phyloP scores from a whole-genome alignment of 768 basidiomycete genomes.

The Sarcodon aspratus region DNA sequence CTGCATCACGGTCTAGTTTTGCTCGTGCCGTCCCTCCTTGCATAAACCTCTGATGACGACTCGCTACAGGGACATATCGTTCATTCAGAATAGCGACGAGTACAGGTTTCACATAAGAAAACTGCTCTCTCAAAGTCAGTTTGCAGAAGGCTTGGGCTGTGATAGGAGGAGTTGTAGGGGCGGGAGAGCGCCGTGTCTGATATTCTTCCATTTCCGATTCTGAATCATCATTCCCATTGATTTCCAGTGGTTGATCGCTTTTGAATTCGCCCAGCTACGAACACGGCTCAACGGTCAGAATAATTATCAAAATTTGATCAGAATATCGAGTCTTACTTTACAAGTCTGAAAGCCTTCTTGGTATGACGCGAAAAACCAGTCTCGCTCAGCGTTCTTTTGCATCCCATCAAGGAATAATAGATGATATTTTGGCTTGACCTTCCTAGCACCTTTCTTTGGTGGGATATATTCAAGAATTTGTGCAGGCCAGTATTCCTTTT shows the following conservation, averaged over 20 bases:
- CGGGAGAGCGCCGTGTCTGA: slow-evolving; percentile 24
- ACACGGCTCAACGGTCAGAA: neutral
- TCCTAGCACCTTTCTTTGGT: slow-evolving; percentile 20
- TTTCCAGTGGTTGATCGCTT: slow-evolving; percentile 28
- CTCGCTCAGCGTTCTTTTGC: slow-evolving; percentile 27
- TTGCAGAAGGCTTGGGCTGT: slow-evolving; percentile 28
- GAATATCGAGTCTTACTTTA: slow-evolving; percentile 26
- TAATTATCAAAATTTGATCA: neutral
- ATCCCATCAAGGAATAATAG: slow-evolving; percentile 50
- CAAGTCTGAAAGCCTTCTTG: slow-evolving; percentile 56
- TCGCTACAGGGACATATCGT: slow-evolving; percentile 38
- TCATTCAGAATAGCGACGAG: slow-evolving; percentile 47
- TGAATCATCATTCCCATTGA: slow-evolving; percentile 17
- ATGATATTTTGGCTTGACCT: slow-evolving; percentile 34
- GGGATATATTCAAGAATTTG: slow-evolving; percentile 39
- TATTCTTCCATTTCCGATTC: slow-evolving; percentile 13
- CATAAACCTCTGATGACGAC: slow-evolving; percentile 43
- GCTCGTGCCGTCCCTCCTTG: slow-evolving; percentile 40
- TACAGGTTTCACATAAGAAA: slow-evolving; percentile 55
- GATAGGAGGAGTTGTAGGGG: slow-evolving; percentile 31
- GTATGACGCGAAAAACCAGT: slow-evolving; percentile 44
- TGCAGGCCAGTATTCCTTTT: slow-evolving; percentile 54
- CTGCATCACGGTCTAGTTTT: slow-evolving; percentile 20
- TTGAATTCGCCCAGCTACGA: slow-evolving; percentile 44
- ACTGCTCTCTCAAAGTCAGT: slow-evolving; percentile 44